A percentile compares a stretch with the other conserved stretches of the same genome.
phyloP scores from a whole-genome alignment of 2,329 filamentous ascomycete species.

The Penicillium sumatraense region DNA sequence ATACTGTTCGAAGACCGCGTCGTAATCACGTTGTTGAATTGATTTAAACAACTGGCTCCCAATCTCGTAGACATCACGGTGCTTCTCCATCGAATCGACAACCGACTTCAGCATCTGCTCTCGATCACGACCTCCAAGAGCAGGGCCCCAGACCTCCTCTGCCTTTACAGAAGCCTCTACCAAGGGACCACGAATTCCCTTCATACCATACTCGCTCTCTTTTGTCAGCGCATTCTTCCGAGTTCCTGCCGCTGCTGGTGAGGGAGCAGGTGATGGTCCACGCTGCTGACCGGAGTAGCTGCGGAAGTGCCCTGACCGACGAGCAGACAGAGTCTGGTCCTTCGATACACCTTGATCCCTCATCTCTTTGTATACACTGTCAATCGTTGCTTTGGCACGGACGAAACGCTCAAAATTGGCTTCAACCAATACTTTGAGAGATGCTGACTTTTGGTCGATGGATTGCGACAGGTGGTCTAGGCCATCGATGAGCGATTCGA shows the following conservation, averaged over 20 bases:
- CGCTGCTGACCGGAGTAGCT: conserved; percentile 54
- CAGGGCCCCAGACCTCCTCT: conserved; percentile 96
- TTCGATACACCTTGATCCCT: conserved; percentile 67
- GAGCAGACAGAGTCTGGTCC: conserved; percentile 57
- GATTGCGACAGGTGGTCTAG: conserved; percentile 85
- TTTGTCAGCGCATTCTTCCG: conserved; percentile 91
- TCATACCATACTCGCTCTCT: conserved; percentile 87
- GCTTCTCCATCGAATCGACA: conserved; percentile 74
- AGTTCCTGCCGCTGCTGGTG: conserved; percentile 55
- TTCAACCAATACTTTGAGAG: conserved; percentile 92
- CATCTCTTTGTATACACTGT: conserved; percentile 99
- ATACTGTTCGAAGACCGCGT: conserved; percentile 84
- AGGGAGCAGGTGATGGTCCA: conserved; percentile 43
- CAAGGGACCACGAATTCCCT: conserved; percentile 85
- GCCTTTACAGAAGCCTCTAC: conserved; percentile 91
- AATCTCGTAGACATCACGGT: conserved; percentile 81
- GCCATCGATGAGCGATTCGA: conserved; percentile 76
- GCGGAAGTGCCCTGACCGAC: conserved; percentile 65
- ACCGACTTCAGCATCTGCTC: conserved; percentile 85
- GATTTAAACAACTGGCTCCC: conserved; percentile 77
- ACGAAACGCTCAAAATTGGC: conserved; percentile 99
- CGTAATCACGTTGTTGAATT: conserved; percentile 90
- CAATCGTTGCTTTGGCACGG: conserved; percentile 94
- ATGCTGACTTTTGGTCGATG: conserved; percentile 97
- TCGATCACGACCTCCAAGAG: conserved; percentile 85